Evolutionary conservation across 306 rosid species (phyloP).

Genomic region (Amphicarpaea edgeworthii): DNA sequence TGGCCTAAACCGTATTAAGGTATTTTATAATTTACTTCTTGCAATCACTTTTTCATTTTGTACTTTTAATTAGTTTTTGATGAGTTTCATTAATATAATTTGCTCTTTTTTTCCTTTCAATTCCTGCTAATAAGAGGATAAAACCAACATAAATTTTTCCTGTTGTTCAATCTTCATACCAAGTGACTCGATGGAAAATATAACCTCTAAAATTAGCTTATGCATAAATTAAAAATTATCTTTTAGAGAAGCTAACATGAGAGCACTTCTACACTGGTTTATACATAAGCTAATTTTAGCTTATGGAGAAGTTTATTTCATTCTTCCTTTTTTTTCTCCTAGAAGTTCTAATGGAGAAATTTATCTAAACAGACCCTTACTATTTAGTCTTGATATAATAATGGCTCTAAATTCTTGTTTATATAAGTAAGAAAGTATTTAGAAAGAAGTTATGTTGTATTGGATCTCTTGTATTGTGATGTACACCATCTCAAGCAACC

Average conservation of each 20-base stretch:
- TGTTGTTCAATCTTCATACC: background rate
- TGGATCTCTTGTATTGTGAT: constrained; percentile 29
- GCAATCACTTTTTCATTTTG: background rate
- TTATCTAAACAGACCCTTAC: background rate
- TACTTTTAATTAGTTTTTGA: background rate
- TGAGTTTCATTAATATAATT: constrained; percentile 2
- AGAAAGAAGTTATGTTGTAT: background rate
- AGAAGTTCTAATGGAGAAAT: no score
- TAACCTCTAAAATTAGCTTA: background rate
- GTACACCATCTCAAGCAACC: constrained; percentile 19
- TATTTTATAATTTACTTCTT: background rate
- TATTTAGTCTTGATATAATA: constrained; percentile 2
- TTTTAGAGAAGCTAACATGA: no score
- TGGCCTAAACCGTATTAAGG: background rate
- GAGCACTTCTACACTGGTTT: no score
- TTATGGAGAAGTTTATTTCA: no score
- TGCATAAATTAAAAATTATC: no score
- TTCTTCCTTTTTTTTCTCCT: no score
- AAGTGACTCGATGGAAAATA: background rate
- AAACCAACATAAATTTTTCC: background rate
- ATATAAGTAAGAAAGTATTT: background rate
- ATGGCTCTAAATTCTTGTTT: background rate
- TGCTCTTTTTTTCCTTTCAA: constrained; percentile 11
- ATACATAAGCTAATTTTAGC: no score
- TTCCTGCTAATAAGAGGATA: background rate